A percentile compares a stretch with the other conserved stretches of the same genome.
Evolutionary conservation across 495 filamentous ascomycete species (phyloP).

Genomic region (Aspergillus sclerotioniger): DNA sequence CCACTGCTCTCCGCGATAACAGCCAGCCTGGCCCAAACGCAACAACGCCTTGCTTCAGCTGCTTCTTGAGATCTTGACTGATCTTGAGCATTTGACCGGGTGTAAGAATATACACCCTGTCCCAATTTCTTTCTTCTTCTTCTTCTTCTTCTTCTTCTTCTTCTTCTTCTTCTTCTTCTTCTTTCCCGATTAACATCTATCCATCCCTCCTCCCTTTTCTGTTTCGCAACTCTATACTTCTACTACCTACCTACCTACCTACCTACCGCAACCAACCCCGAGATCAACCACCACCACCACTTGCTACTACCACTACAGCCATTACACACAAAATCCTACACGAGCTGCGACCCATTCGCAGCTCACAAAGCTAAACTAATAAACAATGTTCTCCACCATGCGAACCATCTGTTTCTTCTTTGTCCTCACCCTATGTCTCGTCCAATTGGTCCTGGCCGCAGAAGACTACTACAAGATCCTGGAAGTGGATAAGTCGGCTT

Average conservation of each 20-base stretch:
- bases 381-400: conserved; percentile 18
- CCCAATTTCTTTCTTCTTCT: not conserved
- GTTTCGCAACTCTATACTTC: not conserved
- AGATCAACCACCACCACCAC: not conserved
- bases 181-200: not conserved
- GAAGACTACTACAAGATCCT: conserved; percentile 96
- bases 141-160: no score
- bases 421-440: conserved; percentile 35
- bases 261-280: not conserved
- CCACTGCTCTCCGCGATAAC: not conserved
- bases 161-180: no score
- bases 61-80: conserved; percentile 19
- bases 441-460: conserved; percentile 55
- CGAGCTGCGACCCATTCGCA: not conserved
- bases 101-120: not conserved
- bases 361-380: not conserved
- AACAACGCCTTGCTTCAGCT: not conserved
- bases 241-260: not conserved
- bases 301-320: not conserved
- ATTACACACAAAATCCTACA: not conserved
- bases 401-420: conserved; percentile 21
- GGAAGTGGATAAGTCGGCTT: conserved; percentile 75
- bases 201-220: not conserved
- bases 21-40: not conserved
- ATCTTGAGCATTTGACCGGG: conserved; percentile 12